Conservation (phyloP, 2,329 filamentous ascomycete genomes). For the Diaporthe eres region DNA sequence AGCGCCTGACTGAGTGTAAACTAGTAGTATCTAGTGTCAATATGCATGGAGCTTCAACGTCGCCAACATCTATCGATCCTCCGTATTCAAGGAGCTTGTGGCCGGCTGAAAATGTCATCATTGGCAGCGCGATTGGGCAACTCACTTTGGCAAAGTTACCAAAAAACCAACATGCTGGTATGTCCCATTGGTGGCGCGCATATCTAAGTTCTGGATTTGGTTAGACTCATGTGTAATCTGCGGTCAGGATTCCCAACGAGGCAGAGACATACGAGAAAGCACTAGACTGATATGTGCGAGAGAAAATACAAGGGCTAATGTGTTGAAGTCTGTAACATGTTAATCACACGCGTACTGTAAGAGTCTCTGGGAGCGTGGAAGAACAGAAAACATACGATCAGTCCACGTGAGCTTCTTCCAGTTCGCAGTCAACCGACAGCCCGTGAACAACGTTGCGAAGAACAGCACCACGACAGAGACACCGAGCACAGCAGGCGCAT, state of each 20-base stretch:
- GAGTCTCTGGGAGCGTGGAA: no score
- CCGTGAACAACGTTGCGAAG: neutral
- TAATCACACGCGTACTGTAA: no score
- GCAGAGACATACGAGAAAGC: slow-evolving; percentile 6
- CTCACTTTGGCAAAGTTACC: slow-evolving; percentile 39
- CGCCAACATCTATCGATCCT: no score
- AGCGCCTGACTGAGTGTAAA: slow-evolving; percentile 35
- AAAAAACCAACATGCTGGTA: slow-evolving; percentile 42
- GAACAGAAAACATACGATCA: neutral
- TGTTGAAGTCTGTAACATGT: slow-evolving; percentile 1
- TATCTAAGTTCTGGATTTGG: slow-evolving; percentile 32
- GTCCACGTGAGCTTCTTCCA: slow-evolving; percentile 25
- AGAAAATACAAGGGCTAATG: slow-evolving; percentile 12
- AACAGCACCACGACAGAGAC: slow-evolving; percentile 18
- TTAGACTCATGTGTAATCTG: neutral
- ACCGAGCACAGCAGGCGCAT: neutral
- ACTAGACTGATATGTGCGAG: neutral
- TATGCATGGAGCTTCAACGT: neutral
- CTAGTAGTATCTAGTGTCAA: slow-evolving; percentile 27
- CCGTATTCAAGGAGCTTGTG: neutral
- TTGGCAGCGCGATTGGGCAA: neutral
- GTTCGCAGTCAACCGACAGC: slow-evolving; percentile 18
- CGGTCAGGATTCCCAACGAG: neutral
- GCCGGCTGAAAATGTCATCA: neutral
- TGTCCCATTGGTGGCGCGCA: slow-evolving; percentile 42